A percentile compares a stretch with the other conserved stretches of the same genome.
phyloP scores from a whole-genome alignment of 345 rosid species.

The Brassica nigra region DNA sequence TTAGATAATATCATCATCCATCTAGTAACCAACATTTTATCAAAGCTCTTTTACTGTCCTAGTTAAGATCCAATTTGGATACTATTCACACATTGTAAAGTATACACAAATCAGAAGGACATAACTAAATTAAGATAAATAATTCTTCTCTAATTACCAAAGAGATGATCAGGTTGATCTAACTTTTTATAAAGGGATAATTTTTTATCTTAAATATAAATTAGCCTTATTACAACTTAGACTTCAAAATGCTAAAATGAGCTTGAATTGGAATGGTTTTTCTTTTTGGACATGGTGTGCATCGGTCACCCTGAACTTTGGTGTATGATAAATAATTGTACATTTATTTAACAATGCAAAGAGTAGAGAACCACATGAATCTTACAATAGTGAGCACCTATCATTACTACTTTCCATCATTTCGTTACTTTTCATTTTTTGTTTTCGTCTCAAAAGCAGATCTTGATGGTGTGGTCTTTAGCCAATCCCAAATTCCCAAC shows the following conservation, averaged over 20 bases:
- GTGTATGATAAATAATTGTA: background rate
- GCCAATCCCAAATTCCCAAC: background rate
- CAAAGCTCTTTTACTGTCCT: too few relatives aligned
- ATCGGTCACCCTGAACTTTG: background rate
- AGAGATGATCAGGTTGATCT: background rate
- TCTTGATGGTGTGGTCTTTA: background rate
- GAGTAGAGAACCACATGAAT: constrained; percentile 18
- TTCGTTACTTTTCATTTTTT: constrained; percentile 21
- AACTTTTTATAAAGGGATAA: background rate
- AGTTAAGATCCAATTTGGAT: background rate
- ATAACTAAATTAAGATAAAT: background rate
- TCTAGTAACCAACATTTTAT: too few relatives aligned
- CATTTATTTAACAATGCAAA: background rate
- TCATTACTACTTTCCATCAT: constrained; percentile 12
- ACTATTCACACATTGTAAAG: background rate
- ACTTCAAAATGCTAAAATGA: background rate
- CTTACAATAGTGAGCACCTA: background rate
- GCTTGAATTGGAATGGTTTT: background rate
- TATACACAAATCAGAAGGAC: background rate
- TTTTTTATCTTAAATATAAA: background rate
- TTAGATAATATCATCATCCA: too few relatives aligned
- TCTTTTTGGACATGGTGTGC: background rate
- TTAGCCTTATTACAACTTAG: background rate
- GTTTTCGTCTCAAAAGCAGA: constrained; percentile 7
- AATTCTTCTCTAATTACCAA: background rate